Evolutionary conservation across 768 basidiomycete genomes (phyloP), one percentile per base, ranked within the genome.

Genomic region (Harrya chromipes): DNA sequence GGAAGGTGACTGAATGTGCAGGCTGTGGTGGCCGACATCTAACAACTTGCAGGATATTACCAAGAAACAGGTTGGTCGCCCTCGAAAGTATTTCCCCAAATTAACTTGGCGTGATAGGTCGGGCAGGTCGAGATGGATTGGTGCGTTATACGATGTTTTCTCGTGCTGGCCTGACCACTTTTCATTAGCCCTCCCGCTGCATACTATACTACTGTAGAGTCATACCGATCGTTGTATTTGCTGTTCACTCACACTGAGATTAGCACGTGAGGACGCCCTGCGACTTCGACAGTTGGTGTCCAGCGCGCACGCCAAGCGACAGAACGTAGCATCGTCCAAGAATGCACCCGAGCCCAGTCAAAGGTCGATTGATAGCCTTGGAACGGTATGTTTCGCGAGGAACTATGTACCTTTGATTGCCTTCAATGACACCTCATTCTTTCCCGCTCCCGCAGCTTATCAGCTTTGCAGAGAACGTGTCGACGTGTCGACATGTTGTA

Each of bases 171-270:
- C 44, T 52, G 47, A 53, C 36, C 12, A 0, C 9, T 19, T 43
- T 6, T 4, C 31, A 3, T 11, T 42, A 92, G 90, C 80, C 87
- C 2, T 76, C 90, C 0, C 90, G 87, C 68, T 92, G 90, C 55
- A 71, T 91, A 23, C 66, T 92, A 1, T 93, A 89, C 61, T 93
- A 90, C 60, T 91, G 90, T 88, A 54, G 59, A 81, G 39, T 3
- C 35, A 29, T 29, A 4, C 13, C 1, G 6, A 14, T 21, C 8
- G 9, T 43, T 43, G 36, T 27, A 24, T 35, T 41, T 34, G 9
- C 34, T 37, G 24, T 14, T 14, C 24, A 19, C 39, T 52, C 2
- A 41, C 12, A 19, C 24, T 4, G 26, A 6, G 5, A 23, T 43
- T 44, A 91, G 89, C 89, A 41, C 78, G 87, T n/a, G 87, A 91